Conservation (phyloP, 257 asterid species). For the Ballota nigra region DNA sequence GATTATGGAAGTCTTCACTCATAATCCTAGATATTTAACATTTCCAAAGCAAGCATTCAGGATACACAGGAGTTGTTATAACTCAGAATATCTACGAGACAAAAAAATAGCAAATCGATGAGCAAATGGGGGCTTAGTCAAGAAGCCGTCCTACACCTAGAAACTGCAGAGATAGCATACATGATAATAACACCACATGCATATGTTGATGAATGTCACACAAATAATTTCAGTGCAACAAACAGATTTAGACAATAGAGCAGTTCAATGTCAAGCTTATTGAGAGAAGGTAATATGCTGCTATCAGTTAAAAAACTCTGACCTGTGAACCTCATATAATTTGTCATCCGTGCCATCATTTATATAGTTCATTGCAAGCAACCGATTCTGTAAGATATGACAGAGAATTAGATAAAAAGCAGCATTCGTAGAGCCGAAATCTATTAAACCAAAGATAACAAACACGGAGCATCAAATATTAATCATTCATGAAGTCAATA, state of each 20-base stretch:
- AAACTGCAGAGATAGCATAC: too few relatives aligned
- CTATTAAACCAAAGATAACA: slow-evolving; percentile 1
- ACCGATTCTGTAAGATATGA: slow-evolving; percentile 74
- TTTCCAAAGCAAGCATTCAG: slow-evolving; percentile 5
- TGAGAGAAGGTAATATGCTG: slow-evolving; percentile 14
- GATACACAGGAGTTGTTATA: background rate
- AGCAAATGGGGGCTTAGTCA: too few relatives aligned
- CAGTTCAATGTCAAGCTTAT: slow-evolving; percentile 14
- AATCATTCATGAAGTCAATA: slow-evolving; percentile 15
- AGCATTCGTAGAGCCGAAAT: background rate
- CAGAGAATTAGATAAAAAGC: slow-evolving; percentile 13
- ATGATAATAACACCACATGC: background rate
- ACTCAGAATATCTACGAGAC: too few relatives aligned
- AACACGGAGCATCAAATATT: background rate
- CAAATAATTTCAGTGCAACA: background rate
- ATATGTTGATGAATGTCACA: slow-evolving; percentile 11
- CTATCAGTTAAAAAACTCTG: slow-evolving; percentile 21
- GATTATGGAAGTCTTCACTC: background rate
- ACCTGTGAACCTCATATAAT: slow-evolving; percentile 95
- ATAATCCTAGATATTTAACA: background rate
- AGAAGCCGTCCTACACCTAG: too few relatives aligned
- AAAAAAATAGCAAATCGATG: too few relatives aligned
- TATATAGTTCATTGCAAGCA: slow-evolving; percentile 99
- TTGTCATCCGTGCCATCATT: slow-evolving; percentile 83
- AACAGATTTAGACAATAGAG: slow-evolving; percentile 10